A percentile compares a stretch with the other conserved stretches of the same genome.
Evolutionary conservation across 495 filamentous ascomycete genomes (phyloP).

Genomic region (Penicillium mononematosum): DNA sequence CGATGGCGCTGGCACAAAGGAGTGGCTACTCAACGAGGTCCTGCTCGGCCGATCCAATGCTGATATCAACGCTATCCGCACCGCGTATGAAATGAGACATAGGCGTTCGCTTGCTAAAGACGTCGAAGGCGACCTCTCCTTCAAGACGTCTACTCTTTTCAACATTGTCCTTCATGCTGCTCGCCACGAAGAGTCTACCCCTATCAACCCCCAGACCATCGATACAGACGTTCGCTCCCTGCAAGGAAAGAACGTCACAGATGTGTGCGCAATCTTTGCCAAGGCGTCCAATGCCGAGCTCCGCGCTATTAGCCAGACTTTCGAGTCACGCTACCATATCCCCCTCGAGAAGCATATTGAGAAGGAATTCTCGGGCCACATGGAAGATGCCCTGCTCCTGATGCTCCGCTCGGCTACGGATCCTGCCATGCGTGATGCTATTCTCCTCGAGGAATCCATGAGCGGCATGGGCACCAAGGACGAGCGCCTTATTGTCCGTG

Average conservation of each 20-base stretch:
- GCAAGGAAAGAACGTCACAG: constrained; percentile 66
- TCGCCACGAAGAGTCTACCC: constrained; percentile 71
- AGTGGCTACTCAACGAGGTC: constrained; percentile 79
- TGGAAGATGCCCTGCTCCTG: constrained; percentile 78
- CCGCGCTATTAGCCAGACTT: constrained; percentile 71
- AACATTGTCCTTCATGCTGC: constrained; percentile 67
- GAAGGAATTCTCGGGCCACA: constrained; percentile 86
- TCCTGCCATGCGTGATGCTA: constrained; percentile 77
- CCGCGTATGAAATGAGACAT: constrained; percentile 66
- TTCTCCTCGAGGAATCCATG: constrained; percentile 80
- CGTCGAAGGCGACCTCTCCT: constrained; percentile 73
- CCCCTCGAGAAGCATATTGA: constrained; percentile 69
- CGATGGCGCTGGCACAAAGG: constrained; percentile 79
- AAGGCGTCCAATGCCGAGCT: constrained; percentile 74
- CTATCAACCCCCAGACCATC: constrained; percentile 64
- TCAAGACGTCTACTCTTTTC: constrained; percentile 82
- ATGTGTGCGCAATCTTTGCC: constrained; percentile 74
- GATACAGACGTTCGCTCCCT: constrained; percentile 71
- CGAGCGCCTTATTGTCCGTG: constrained; percentile 66
- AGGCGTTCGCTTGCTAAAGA: constrained; percentile 59
- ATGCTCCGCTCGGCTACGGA: constrained; percentile 77
- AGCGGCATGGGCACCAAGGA: constrained; percentile 85
- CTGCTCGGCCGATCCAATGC: constrained; percentile 80
- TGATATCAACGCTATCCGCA: constrained; percentile 78
- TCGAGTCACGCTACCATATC: constrained; percentile 61